Percentiles rank a stretch among this genome's conserved stretches.
phyloP scores from a whole-genome alignment of 2,329 filamentous ascomycete genomes.

The Colletotrichum lupini region DNA sequence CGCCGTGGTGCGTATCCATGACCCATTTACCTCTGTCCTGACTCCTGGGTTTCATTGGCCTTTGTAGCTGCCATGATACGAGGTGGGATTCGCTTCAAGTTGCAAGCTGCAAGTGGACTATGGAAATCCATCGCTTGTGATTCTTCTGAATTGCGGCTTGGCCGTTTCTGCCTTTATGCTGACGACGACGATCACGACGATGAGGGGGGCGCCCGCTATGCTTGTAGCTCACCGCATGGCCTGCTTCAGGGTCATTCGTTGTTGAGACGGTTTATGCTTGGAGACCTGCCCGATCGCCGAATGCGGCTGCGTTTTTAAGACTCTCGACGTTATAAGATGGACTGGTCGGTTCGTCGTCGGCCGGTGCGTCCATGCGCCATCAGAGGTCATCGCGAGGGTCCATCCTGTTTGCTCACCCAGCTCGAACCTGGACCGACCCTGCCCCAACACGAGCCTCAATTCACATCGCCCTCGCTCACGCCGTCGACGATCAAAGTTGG shows the following conservation, averaged over 20 bases:
- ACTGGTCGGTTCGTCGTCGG: slow-evolving; percentile 11
- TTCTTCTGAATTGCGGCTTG: background rate
- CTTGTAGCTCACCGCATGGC: background rate
- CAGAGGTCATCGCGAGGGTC: slow-evolving; percentile 15
- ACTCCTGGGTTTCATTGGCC: background rate
- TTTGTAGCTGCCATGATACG: background rate
- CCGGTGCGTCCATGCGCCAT: slow-evolving; percentile 21
- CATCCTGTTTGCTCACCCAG: slow-evolving; percentile 6
- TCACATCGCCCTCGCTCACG: background rate
- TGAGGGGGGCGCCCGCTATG: background rate
- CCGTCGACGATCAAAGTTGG: slow-evolving; percentile 1
- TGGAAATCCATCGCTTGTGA: background rate
- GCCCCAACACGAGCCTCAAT: slow-evolving; percentile 26
- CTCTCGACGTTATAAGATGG: background rate
- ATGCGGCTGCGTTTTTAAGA: slow-evolving; percentile 12
- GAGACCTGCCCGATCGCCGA: background rate
- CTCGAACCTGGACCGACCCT: slow-evolving; percentile 22
- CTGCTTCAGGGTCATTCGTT: slow-evolving; percentile 17
- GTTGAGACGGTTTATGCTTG: slow-evolving; percentile 20
- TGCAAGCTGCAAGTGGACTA: too few species aligned
- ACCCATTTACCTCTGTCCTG: background rate
- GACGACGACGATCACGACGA: slow-evolving; percentile 4
- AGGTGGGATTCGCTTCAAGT: background rate
- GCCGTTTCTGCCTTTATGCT: background rate
- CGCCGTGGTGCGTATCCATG: background rate